These are phyloP conservation scores for Ophiostoma perfectum DNA, from an alignment of 2,329 filamentous ascomycete genomes.

Conservation along the genomic window DNA sequence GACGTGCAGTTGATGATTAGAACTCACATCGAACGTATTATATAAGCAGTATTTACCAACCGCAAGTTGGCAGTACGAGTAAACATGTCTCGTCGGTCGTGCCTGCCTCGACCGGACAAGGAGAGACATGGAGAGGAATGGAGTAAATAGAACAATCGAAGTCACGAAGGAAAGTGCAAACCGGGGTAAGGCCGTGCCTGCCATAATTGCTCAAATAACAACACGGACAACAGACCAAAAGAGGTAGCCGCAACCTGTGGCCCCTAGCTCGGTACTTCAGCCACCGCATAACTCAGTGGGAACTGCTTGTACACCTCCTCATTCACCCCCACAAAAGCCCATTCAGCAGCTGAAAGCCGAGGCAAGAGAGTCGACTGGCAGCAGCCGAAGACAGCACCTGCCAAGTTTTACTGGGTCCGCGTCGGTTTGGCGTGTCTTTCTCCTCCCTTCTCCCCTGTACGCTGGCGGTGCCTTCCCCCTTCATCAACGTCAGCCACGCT, in stretches of 20 bases:
- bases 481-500: conserved; percentile 17
- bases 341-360: conserved; percentile 25
- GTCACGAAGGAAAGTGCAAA: background rate
- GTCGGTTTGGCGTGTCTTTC: conserved; percentile 13
- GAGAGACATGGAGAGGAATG: no score
- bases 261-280: background rate
- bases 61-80: background rate
- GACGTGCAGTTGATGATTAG: no score
- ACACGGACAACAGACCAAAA: conserved; percentile 4
- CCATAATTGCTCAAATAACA: background rate
- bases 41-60: background rate
- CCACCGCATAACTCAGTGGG: background rate
- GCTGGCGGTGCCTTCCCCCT: conserved; percentile 10
- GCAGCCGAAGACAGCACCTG: conserved; percentile 15
- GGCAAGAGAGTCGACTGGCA: conserved; percentile 20
- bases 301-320: background rate
- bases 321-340: conserved; percentile 19
- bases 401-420: conserved; percentile 14
- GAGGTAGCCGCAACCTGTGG: conserved; percentile 1
- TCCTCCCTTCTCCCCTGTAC: conserved; percentile 12
- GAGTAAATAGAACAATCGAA: background rate
- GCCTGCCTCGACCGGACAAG: background rate
- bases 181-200: conserved; percentile 5
- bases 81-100: background rate
- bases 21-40: background rate